Base-by-base conservation (phyloP, 225 moss, liverwort and hornwort genomes). In the Polytrichum commune region DNA sequence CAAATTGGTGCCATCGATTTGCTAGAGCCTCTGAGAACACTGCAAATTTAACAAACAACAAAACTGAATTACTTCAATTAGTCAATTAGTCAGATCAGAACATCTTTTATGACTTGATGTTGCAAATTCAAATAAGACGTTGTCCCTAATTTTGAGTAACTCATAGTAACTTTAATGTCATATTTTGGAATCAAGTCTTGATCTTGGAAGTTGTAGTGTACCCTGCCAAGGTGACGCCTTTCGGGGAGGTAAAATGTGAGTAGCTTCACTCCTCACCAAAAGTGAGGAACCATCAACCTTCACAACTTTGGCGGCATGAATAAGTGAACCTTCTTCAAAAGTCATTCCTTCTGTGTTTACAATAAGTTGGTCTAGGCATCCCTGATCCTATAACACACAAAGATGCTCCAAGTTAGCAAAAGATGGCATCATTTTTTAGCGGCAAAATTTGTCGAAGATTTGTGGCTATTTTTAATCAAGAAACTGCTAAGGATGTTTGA, bases 241-340 rank as follows among this genome's bases (percentile, higher is more conserved):
- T 1, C 8, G 19, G 6, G 38, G 55, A 66, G 67, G 71, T 18
- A 63, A 67, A 4, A 71, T 63, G 19, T 3, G 13, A 27, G 2
- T 25, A 6, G 71, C 79, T 16, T 53, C 63, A 46, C 67, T 75
- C 20, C 79, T 71, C n/a, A 71, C 63, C 0, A 35, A 20, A 1
- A 75, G 25, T 1, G 27, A 53, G 27, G 33, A 2, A 1, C 63
- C 75, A 56, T 75, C 27, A 6, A 20, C 63, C 25, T 25, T 67
- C 32, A 79, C 53, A 20, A 71, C 1, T 26, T 67, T 79, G 2
- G 67, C 10, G 13, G 79, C 57, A 16, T 24, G 53, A 16, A 79
- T 35, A 0, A 75, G 19, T 19, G 28, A 55, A 19, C 27, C 22
- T 28, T 54, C 56, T 64, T 27, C 56, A 55, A 56, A 1, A 0